Percentiles rank a stretch among this genome's conserved stretches.
phyloP scores from a whole-genome alignment of 768 basidiomycete genomes.

The Podaxis sp. region DNA sequence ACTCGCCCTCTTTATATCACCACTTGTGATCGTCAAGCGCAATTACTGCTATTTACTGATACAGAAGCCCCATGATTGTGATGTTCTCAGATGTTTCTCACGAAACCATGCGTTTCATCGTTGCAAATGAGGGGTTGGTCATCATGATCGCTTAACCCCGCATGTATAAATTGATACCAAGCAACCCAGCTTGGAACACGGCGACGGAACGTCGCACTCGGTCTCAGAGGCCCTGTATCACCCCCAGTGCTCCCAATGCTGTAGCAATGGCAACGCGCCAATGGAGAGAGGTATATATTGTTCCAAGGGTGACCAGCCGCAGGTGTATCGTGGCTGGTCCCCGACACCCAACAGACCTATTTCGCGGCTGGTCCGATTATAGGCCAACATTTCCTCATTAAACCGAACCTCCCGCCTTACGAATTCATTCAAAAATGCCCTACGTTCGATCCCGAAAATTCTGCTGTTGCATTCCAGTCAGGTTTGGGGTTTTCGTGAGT shows the following conservation, averaged over 20 bases:
- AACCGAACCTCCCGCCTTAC: conserved; percentile 15
- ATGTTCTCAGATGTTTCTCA: background rate
- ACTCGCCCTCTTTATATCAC: too few relatives aligned
- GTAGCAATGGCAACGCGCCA: background rate
- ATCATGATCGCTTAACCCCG: background rate
- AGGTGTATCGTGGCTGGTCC: conserved; percentile 31
- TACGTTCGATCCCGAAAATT: conserved; percentile 53
- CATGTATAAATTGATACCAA: background rate
- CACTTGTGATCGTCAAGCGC: too few relatives aligned
- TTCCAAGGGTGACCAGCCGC: background rate
- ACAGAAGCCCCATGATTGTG: too few relatives aligned
- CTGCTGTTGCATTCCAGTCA: conserved; percentile 64
- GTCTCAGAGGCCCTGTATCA: background rate
- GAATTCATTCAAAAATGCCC: conserved; percentile 35
- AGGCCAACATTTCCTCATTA: conserved; percentile 16
- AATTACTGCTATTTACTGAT: too few relatives aligned
- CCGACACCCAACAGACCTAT: conserved; percentile 23
- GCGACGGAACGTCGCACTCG: background rate
- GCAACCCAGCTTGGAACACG: background rate
- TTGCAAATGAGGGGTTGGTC: background rate
- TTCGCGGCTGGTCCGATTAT: conserved; percentile 7
- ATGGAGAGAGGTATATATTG: background rate
- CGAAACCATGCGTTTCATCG: background rate
- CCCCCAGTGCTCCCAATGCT: background rate
- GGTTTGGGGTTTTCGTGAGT: conserved; percentile 57